Evolutionary conservation across 805 yeast species (phyloP), one percentile per base, ranked within the genome.

Genomic region (Scheffersomyces ergatensis): DNA sequence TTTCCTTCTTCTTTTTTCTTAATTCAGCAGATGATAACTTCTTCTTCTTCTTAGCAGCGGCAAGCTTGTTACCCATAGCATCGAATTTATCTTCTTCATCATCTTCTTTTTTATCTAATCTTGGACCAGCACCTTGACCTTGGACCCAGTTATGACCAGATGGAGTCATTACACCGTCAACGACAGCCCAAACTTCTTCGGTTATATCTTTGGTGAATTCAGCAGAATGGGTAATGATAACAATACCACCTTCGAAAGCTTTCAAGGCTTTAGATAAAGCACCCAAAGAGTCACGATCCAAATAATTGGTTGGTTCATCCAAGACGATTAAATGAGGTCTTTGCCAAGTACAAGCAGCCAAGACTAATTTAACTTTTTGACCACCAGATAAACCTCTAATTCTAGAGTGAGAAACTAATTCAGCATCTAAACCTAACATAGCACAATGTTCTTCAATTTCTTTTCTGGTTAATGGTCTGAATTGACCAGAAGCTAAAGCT

Each of bases 1-100:
- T 89, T 80, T 93, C 99, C 96, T 93, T 93, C 97, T 93, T 93
- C 97, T 93, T 93, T 97, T 93, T 93, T 85, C 99, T 89, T 73
- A 92, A 80, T 77, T 93, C 99, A 56, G 99, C 97, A 70, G 98
- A 89, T 58, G 97, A 87, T 68, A 93, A 82, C 87, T 93, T 93
- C 75, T 81, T 80, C 84, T 86, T 90, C 95, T 93, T 93, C 86
- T 89, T 88, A 72, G 79, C 88, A 70, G 86, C 77, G 65, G 89
- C 90, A 74, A 93, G 83, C 95, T 93, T 93, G 96, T 93, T 93
- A 82, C 99, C 99, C 95, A 93, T 89, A 65, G 98, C 99, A 78
- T 93, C 99, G 79, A 93, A 92, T 78, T 90, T 88, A 73, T 92
- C 98, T 72, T 85, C 99, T 72, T 85, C 99, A 76, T 90, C 92